A percentile compares a stretch with the other conserved stretches of the same genome.
Evolutionary conservation across 2,329 filamentous ascomycete species (phyloP).

Genomic region (Nemania sp.): DNA sequence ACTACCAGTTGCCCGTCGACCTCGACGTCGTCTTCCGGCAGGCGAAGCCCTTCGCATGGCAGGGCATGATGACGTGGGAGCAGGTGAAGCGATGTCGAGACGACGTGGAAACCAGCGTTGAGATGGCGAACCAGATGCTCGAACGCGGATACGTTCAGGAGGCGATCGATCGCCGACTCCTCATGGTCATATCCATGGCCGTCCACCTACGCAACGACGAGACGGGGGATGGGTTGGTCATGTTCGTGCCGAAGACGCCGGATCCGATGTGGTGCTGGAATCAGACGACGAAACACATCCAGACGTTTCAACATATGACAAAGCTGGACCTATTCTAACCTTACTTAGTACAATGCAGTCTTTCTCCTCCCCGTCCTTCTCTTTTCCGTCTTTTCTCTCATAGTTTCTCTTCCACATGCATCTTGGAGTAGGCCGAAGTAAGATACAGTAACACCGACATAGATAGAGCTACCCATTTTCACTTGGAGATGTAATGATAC

Average conservation of each 20-base stretch:
- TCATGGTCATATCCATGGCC: constrained; percentile 23
- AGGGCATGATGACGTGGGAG: constrained; percentile 15
- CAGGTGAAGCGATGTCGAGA: constrained; percentile 13
- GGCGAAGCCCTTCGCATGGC: constrained; percentile 21
- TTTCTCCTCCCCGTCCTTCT: neutral
- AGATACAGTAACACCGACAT: neutral
- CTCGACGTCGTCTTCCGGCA: constrained; percentile 24
- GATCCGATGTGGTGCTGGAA: constrained; percentile 30
- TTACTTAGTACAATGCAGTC: neutral
- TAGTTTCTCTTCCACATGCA: neutral
- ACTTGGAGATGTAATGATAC: too few species aligned
- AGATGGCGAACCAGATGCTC: constrained; percentile 3
- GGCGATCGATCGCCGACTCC: constrained; percentile 16
- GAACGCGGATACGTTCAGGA: constrained; percentile 14
- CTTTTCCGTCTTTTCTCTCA: neutral
- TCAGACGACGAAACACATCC: constrained; percentile 19
- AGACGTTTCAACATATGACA: constrained; percentile 24
- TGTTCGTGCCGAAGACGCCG: constrained; percentile 24
- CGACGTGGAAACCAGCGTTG: constrained; percentile 1
- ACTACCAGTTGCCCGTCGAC: constrained; percentile 12
- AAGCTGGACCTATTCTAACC: constrained; percentile 23
- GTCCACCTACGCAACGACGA: constrained; percentile 7
- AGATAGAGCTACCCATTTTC: too few species aligned
- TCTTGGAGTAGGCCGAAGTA: neutral
- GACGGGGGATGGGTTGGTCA: constrained; percentile 2